A percentile compares a stretch with the other conserved stretches of the same genome.
Conservation (phyloP, 805 yeast species). For the Barnettozyma sp. region DNA sequence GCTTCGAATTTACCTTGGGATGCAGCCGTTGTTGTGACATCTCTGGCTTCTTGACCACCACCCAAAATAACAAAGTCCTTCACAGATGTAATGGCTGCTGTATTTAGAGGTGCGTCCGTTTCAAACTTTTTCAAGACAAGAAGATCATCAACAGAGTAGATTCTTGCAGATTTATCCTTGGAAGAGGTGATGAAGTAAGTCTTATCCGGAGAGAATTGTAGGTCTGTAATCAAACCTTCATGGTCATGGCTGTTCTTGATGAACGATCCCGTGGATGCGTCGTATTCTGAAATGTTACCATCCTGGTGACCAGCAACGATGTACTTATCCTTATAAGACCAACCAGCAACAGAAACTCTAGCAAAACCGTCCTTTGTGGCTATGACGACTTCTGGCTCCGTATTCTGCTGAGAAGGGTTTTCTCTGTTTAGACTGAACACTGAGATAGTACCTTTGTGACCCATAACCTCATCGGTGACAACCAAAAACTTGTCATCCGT, state of each 20-base stretch:
- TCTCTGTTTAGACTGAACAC: constrained; percentile 56
- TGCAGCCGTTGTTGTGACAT: constrained; percentile 94
- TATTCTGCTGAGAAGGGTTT: constrained; percentile 38
- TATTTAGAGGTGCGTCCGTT: constrained; percentile 91
- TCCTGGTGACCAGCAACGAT: constrained; percentile 85
- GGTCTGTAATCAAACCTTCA: constrained; percentile 73
- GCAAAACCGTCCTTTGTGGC: constrained; percentile 51
- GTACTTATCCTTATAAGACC: constrained; percentile 69
- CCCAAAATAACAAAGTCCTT: constrained; percentile 91
- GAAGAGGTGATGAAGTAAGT: constrained; percentile 90
- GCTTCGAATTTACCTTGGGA: constrained; percentile 96
- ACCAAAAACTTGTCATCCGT: constrained; percentile 62
- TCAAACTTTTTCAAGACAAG: constrained; percentile 64
- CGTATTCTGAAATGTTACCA: constrained; percentile 77
- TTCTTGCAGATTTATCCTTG: constrained; percentile 78
- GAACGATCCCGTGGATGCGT: constrained; percentile 67
- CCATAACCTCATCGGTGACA: constrained; percentile 90
- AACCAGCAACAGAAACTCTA: constrained; percentile 77
- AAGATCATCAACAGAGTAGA: constrained; percentile 73
- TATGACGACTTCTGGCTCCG: constrained; percentile 54
- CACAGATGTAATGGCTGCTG: constrained; percentile 89
- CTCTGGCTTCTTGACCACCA: constrained; percentile 99
- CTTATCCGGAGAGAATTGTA: constrained; percentile 81
- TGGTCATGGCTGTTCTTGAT: constrained; percentile 57
- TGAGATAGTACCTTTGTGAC: constrained; percentile 68